A percentile compares a stretch with the other conserved stretches of the same genome.
These are phyloP conservation scores for Cercophora sp. DNA, from an alignment of 495 filamentous ascomycete species.

Conservation along the genomic window DNA sequence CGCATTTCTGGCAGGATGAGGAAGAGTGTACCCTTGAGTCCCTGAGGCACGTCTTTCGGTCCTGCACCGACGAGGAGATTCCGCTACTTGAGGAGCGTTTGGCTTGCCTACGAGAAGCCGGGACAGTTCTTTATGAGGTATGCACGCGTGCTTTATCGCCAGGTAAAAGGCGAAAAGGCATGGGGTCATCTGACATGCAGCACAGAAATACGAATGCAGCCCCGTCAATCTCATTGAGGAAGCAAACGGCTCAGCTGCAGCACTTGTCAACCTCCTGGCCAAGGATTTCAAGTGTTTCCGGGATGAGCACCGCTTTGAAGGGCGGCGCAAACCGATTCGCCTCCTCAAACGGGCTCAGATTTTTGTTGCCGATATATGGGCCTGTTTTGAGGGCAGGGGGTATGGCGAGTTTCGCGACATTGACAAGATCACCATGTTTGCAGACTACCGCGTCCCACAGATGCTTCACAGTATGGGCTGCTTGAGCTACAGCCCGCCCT, in stretches of 20 bases:
- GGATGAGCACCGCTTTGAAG: constrained; percentile 71
- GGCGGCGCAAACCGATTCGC: constrained; percentile 61
- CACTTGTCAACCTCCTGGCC: constrained; percentile 76
- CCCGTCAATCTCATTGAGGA: constrained; percentile 70
- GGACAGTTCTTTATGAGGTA: constrained; percentile 79
- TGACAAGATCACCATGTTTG: constrained; percentile 95
- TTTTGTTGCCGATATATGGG: constrained; percentile 91
- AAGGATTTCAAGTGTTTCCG: constrained; percentile 80
- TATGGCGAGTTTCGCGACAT: constrained; percentile 90
- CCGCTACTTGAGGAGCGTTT: constrained; percentile 78
- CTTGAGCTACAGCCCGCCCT: constrained; percentile 72
- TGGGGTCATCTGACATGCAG: not conserved
- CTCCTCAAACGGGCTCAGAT: constrained; percentile 95
- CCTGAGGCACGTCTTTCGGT: constrained; percentile 76
- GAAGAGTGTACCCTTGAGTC: constrained; percentile 70
- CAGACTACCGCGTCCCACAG: constrained; percentile 95
- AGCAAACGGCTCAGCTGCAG: constrained; percentile 74
- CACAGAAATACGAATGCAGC: constrained; percentile 71
- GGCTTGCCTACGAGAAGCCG: constrained; percentile 77
- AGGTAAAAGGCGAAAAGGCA: constrained; percentile 3
- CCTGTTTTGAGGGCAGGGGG: constrained; percentile 76
- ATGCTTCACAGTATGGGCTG: constrained; percentile 83
- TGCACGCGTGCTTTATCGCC: constrained; percentile 20
- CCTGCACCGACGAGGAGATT: constrained; percentile 79
- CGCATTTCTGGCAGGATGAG: constrained; percentile 81